phyloP scores from a whole-genome alignment of 805 yeast genomes.

The Candida maesae region DNA sequence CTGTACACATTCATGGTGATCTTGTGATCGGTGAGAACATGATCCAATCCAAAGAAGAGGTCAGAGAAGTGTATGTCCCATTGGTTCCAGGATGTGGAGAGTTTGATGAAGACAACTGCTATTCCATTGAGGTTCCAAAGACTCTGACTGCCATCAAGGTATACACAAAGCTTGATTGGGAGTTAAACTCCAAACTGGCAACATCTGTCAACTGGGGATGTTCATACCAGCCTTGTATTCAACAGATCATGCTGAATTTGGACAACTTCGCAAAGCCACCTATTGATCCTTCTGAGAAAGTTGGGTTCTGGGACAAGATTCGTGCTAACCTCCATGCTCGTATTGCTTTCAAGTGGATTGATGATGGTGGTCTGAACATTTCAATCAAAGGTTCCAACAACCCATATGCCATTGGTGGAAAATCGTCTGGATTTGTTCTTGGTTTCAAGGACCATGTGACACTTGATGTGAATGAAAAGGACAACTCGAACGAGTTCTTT shows the following conservation, averaged over 20 bases:
- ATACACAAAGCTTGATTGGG: slow-evolving; percentile 56
- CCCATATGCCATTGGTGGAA: slow-evolving; percentile 69
- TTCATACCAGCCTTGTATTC: slow-evolving; percentile 78
- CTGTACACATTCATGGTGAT: slow-evolving; percentile 53
- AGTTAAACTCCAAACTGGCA: slow-evolving; percentile 50
- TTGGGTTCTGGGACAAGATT: slow-evolving; percentile 93
- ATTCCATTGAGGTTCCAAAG: slow-evolving; percentile 63
- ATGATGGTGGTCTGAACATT: slow-evolving; percentile 50
- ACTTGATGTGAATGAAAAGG: slow-evolving; percentile 59
- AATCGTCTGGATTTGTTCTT: slow-evolving; percentile 72
- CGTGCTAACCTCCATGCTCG: slow-evolving; percentile 75
- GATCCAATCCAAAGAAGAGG: slow-evolving; percentile 43
- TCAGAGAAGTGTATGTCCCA: slow-evolving; percentile 61
- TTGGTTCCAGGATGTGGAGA: slow-evolving; percentile 45
- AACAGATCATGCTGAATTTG: slow-evolving; percentile 70
- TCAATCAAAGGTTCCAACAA: slow-evolving; percentile 71
- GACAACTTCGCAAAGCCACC: slow-evolving; percentile 90
- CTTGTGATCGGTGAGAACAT: slow-evolving; percentile 66
- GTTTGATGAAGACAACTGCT: slow-evolving; percentile 39
- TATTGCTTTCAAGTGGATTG: slow-evolving; percentile 46
- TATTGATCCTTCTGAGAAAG: slow-evolving; percentile 74
- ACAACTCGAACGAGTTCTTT: slow-evolving; percentile 65
- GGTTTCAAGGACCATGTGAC: slow-evolving; percentile 62
- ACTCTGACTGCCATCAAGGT: slow-evolving; percentile 74
- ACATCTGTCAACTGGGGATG: slow-evolving; percentile 81